These are phyloP conservation scores for Oryza brachyantha DNA, from an alignment of 176 grass and related monocot species.

Conservation along the genomic window DNA sequence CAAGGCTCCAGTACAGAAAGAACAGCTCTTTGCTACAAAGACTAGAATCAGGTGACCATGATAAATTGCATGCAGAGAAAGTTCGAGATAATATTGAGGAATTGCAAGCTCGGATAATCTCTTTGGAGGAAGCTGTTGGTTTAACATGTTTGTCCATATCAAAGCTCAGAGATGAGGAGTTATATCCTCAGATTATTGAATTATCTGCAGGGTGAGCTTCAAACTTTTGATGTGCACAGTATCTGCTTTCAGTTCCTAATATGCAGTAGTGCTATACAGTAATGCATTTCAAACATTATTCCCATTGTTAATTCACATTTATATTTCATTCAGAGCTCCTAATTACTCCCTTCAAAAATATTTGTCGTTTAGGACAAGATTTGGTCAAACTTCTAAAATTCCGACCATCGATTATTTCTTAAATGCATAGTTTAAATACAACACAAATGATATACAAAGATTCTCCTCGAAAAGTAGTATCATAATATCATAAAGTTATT, in stretches of 20 bases:
- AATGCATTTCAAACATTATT: slow-evolving; percentile 7
- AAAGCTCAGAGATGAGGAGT: slow-evolving; percentile 84
- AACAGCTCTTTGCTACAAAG: slow-evolving; percentile 51
- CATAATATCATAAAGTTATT: too few relatives aligned
- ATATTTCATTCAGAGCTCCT: neutral
- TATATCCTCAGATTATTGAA: slow-evolving; percentile 93
- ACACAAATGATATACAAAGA: too few relatives aligned
- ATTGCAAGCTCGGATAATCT: slow-evolving; percentile 72
- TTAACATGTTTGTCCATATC: slow-evolving; percentile 75
- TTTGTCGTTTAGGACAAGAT: too few relatives aligned
- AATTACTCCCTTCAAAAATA: too few relatives aligned
- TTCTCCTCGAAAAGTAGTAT: too few relatives aligned
- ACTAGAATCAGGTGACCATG: slow-evolving; percentile 77
- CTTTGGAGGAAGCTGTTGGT: slow-evolving; percentile 75
- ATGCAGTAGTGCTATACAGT: neutral
- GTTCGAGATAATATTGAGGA: slow-evolving; percentile 66
- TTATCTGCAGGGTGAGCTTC: slow-evolving; percentile 74
- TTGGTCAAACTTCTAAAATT: too few relatives aligned
- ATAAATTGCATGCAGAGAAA: slow-evolving; percentile 71
- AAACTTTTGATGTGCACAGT: slow-evolving; percentile 7
- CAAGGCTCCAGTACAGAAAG: slow-evolving; percentile 74
- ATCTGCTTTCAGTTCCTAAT: slow-evolving; percentile 26
- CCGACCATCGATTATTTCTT: too few relatives aligned
- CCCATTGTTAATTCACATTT: neutral
- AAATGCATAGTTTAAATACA: too few relatives aligned